A percentile compares a stretch with the other conserved stretches of the same genome.
Evolutionary conservation across 352 stramenopile species (phyloP).

Genomic region (Phytophthora boehmeriae): DNA sequence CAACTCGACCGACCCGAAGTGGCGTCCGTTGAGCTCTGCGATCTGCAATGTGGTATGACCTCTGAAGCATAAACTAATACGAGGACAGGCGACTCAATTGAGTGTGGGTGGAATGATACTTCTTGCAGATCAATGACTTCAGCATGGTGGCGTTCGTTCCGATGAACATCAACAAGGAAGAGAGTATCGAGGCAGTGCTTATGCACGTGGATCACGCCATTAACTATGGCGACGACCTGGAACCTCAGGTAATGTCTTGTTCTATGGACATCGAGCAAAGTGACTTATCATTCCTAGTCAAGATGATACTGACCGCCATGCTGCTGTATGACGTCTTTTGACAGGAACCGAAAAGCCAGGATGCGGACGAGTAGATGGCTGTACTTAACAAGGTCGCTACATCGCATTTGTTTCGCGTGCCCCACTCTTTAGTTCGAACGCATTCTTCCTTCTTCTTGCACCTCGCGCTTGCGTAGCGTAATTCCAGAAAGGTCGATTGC

Average conservation of each 20-base stretch:
- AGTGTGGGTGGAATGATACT: slow-evolving; percentile 13
- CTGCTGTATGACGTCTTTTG: slow-evolving; percentile 5
- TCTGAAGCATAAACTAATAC: neutral
- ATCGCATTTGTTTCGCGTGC: neutral
- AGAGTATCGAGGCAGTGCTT: slow-evolving; percentile 96
- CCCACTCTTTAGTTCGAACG: neutral
- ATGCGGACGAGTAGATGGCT: slow-evolving; percentile 41
- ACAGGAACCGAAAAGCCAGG: slow-evolving; percentile 79
- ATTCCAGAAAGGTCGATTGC: neutral
- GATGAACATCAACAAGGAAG: slow-evolving; percentile 97
- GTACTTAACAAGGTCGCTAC: no score
- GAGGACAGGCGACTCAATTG: slow-evolving; percentile 11
- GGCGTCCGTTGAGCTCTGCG: slow-evolving; percentile 76
- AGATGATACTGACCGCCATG: neutral
- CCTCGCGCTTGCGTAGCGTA: neutral
- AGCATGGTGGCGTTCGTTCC: slow-evolving; percentile 98
- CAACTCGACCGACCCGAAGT: slow-evolving; percentile 82
- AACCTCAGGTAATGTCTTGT: slow-evolving; percentile 65
- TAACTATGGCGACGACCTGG: slow-evolving; percentile 97
- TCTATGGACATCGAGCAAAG: neutral
- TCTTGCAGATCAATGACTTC: slow-evolving; percentile 92
- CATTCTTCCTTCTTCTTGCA: neutral
- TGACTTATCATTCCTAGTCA: neutral
- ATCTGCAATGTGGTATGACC: slow-evolving; percentile 88
- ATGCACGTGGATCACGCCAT: slow-evolving; percentile 95